Evolutionary conservation across 805 yeast genomes (phyloP), one percentile per base, ranked within the genome.

Genomic region (Lipomyces spencermartinsiae): DNA sequence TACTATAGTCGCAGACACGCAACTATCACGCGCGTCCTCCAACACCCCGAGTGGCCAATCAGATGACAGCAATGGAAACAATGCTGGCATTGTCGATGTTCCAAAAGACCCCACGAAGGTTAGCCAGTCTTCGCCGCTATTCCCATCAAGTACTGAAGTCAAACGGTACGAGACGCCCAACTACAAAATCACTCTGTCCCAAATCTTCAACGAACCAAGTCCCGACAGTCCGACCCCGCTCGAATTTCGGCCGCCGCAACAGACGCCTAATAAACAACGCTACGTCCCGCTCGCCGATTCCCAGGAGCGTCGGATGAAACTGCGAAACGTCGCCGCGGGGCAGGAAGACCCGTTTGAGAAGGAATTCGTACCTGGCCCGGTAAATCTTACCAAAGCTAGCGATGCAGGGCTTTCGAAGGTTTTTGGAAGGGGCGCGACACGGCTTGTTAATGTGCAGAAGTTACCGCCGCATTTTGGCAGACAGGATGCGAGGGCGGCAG

Each of bases 251-350:
- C 29, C 29, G 35, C 56, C 7, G n/a, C 56, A 53, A 25, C 34
- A 53, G 56, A 25, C 56, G 33, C 56, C 56, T 4, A 53, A 53
- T 25, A 57, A 57, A 16, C 31, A 57, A 14, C 31, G 29, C 56
- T 59, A 59, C 60, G 62, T 59, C 25, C 39, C 62, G 14, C 60
- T 59, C 14, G 62, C 62, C 60, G 62, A 59, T 22, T 59, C 62
- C 14, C 62, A 59, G 35, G 62, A 59, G 64, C 62, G 62, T 10
- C 62, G 62, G 14, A 43, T 9, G 8, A 59, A 19, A 31, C 60
- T 43, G 8, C 64, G 39, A 19, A 43, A 33, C 61, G 16, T 19
- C 64, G 39, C 35, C 22, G 14, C 25, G 22, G 35, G 35, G 19
- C 33, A 22, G 16, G 64, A 31, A 1, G 62, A 59, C 62, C 25